Base-by-base conservation (phyloP, 768 basidiomycete species). In the Russula griseocarnosa region DNA sequence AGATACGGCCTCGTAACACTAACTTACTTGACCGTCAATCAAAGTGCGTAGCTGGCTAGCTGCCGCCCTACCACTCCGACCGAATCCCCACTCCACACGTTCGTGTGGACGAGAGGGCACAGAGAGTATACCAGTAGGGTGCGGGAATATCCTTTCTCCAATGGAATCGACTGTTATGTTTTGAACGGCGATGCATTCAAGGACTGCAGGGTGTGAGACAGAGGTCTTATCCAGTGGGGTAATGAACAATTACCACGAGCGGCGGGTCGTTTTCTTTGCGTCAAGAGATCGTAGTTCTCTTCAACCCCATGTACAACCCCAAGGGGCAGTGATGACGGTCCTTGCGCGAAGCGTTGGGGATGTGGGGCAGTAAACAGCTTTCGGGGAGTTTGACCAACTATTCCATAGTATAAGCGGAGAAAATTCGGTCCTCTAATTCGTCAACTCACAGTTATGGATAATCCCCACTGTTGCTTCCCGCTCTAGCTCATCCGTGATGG, bases 381-480 rank as follows among this genome's bases (percentile, higher is more conserved):
- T 30, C 86, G 81, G 11, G 94, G 94, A 0, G 94, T 96, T 76
- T 96, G 94, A 16, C 94, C 94, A 68, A 97, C 90, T 92, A 67
- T 52, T 38, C 16, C n/a, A n/a, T 44, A 8, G 40, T 47, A 26
- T 53, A 46, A 62, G 55, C 22, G 22, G 22, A 36, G 24, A 51
- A 28, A 28, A 28, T 22, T 24, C 46, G 30, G 8, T 36, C 14
- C 6, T 42, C 51, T 34, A n/a, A 34, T n/a, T 32, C 24, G 11
- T 24, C 16, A n/a, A 71, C 82, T 44, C 69, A 91, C 92, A 98
- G 66, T 96, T 96, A 73, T 96, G 94, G 55, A 97, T 95, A 61
- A 95, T 96, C 2, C 94, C 94, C 22, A 95, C 90, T 8, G 92
- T 93, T 0, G 95, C 94, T 70, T 94, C 92, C 40, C 90, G 83